These are phyloP conservation scores for Xanthoparmelia taractica DNA, from an alignment of 495 filamentous ascomycete species.

Conservation along the genomic window DNA sequence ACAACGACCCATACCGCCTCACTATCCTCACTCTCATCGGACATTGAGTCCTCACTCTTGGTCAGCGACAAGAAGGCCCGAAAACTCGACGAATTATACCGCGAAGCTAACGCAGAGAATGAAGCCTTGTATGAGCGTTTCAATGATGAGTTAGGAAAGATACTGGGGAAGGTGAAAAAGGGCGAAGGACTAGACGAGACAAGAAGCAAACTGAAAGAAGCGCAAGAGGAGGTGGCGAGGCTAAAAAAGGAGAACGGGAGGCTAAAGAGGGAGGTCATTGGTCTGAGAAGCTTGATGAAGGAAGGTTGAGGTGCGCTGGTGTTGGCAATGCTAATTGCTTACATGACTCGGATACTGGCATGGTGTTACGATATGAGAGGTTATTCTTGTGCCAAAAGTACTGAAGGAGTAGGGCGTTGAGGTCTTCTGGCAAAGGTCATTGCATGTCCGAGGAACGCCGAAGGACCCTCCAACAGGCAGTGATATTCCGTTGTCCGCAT, in stretches of 20 bases:
- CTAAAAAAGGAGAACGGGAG: conserved; percentile 73
- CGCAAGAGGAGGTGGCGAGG: conserved; percentile 58
- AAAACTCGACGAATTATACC: conserved; percentile 82
- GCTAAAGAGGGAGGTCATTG: conserved; percentile 51
- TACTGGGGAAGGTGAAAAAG: conserved; percentile 64
- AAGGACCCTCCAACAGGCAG: not conserved
- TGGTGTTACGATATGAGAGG: not conserved
- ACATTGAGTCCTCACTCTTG: conserved; percentile 60
- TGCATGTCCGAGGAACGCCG: not conserved
- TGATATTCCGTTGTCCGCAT: not conserved
- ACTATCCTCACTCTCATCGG: conserved; percentile 53
- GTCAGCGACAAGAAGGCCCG: conserved; percentile 69
- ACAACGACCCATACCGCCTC: conserved; percentile 53
- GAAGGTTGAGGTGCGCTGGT: not conserved
- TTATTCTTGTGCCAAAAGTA: not conserved
- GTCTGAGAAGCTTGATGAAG: conserved; percentile 17
- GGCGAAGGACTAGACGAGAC: conserved; percentile 69
- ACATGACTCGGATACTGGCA: not conserved
- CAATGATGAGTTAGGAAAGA: conserved; percentile 79
- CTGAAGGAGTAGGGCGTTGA: not conserved
- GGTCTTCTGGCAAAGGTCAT: not conserved
- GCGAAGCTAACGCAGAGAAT: conserved; percentile 84
- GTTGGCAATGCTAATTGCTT: not conserved
- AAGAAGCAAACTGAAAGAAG: conserved; percentile 55
- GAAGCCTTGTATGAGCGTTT: conserved; percentile 90